A percentile compares a stretch with the other conserved stretches of the same genome.
Evolutionary conservation across 805 yeast species (phyloP).

Genomic region (Metschnikowia reukaufii): DNA sequence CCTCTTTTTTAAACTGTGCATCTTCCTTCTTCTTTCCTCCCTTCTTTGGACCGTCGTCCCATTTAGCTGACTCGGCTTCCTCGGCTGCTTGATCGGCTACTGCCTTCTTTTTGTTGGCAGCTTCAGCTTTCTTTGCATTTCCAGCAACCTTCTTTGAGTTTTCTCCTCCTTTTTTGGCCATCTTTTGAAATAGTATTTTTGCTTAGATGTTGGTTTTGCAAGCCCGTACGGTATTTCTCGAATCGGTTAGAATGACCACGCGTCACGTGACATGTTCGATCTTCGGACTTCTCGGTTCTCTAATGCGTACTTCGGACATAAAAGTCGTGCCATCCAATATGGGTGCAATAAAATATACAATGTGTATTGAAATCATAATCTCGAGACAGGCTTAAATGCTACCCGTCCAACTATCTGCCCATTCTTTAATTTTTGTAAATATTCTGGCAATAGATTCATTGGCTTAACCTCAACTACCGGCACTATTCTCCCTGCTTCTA

Average conservation of each 20-base stretch:
- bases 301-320: constrained; percentile 1
- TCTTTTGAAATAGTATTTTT: constrained; percentile 7
- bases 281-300: constrained; percentile 5
- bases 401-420: constrained; percentile 45
- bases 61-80: constrained; percentile 58
- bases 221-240: constrained; percentile 16
- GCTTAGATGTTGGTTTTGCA: background rate
- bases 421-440: constrained; percentile 32
- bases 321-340: background rate
- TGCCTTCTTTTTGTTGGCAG: constrained; percentile 55
- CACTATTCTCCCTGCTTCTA: constrained; percentile 37
- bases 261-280: constrained; percentile 13
- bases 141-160: constrained; percentile 61
- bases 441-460: constrained; percentile 37
- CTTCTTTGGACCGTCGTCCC: constrained; percentile 74
- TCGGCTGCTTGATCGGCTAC: constrained; percentile 49
- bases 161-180: constrained; percentile 37
- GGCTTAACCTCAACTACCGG: constrained; percentile 34
- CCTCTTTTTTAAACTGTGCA: constrained; percentile 67
- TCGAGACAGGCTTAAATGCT: constrained; percentile 30
- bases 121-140: constrained; percentile 65
- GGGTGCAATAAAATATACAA: background rate
- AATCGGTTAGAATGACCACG: background rate
- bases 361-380: constrained; percentile 3
- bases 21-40: constrained; percentile 68